Percentiles rank a stretch among this genome's conserved stretches.
Evolutionary conservation across 805 yeast species (phyloP).

Genomic region (Vanderwaltozyma tropicalis): DNA sequence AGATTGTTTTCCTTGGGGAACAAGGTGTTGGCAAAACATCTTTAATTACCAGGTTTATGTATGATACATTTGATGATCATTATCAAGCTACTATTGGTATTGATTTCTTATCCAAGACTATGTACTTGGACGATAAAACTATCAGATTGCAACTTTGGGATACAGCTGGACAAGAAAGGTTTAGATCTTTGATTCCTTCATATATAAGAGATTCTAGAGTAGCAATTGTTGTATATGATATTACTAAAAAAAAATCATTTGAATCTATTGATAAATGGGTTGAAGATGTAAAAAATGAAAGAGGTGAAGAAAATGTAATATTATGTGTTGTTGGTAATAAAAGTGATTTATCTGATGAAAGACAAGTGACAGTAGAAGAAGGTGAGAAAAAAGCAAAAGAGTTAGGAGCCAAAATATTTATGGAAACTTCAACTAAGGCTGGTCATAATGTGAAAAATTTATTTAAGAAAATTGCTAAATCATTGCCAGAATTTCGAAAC

Average conservation of each 20-base stretch:
- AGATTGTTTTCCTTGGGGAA: conserved; percentile 94
- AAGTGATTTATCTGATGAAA: conserved; percentile 65
- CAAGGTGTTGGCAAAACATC: conserved; percentile 96
- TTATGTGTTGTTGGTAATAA: conserved; percentile 89
- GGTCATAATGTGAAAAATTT: conserved; percentile 87
- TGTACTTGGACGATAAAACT: conserved; percentile 93
- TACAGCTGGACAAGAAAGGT: conserved; percentile 95
- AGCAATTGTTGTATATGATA: conserved; percentile 94
- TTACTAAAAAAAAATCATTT: conserved; percentile 77
- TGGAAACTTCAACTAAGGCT: conserved; percentile 91
- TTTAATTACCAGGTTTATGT: conserved; percentile 93
- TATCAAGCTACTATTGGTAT: conserved; percentile 94
- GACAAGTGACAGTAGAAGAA: conserved; percentile 76
- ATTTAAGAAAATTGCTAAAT: conserved; percentile 83
- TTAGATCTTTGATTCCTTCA: conserved; percentile 87
- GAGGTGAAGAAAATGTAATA: conserved; percentile 79
- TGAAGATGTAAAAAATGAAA: conserved; percentile 85
- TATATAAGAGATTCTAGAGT: conserved; percentile 93
- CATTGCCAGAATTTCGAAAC: conserved; percentile 71
- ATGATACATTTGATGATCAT: conserved; percentile 92
- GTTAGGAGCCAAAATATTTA: conserved; percentile 66
- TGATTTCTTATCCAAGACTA: conserved; percentile 86
- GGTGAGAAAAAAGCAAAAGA: conserved; percentile 68
- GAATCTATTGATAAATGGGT: conserved; percentile 84
- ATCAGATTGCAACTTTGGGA: conserved; percentile 95